Base-by-base conservation (phyloP, 331 rosid species). In the Rhamnella rubrinervis region DNA sequence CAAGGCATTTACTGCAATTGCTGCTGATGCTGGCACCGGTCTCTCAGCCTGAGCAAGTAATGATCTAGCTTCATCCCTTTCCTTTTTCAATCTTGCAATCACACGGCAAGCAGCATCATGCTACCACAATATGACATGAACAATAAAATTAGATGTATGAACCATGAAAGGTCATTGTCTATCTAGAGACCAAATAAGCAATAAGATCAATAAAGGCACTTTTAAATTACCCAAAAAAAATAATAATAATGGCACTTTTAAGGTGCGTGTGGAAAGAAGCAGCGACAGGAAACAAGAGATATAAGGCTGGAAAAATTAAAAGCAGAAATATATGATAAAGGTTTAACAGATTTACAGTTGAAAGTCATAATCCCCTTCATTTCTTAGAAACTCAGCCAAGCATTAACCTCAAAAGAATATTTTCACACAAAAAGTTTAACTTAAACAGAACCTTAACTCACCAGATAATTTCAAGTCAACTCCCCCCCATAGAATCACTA, bases 51-150 rank as follows among this genome's bases (percentile, higher is more conserved):
- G 97, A 49, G 99, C 96, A 75, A 95, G 97, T 31, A 89, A 74
- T 53, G 84, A 80, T 86, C 97, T 86, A 55, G 99, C 96, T 60
- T 95, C 99, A 50, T 95, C 99, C 65, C 97, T 78, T 85, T 95
- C 97, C 75, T 91, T 95, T 69, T 85, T 91, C 57, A 95, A 96
- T 60, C 99, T 89, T 46, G 97, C 97, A 83, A 95, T 95, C 73
- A 95, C 97, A 49, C 99, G 97, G 77, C 99, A 95, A 20, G 99
- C 99, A 57, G 99, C 99, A 91, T 95, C 99, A 75, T 95, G 99
- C 99, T 95, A 66, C 55, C 72, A 59, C 68, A 67, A 61, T n/a
- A 50, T 17, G 62, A 74, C 63, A 71, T 53, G 40, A 85, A 78
- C 57, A 55, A 74, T 55, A 59, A 72, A 65, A 41, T 75, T 7